Evolutionary conservation across 2,329 filamentous ascomycete species (phyloP).

Genomic region (Verticillium alfalfae): DNA sequence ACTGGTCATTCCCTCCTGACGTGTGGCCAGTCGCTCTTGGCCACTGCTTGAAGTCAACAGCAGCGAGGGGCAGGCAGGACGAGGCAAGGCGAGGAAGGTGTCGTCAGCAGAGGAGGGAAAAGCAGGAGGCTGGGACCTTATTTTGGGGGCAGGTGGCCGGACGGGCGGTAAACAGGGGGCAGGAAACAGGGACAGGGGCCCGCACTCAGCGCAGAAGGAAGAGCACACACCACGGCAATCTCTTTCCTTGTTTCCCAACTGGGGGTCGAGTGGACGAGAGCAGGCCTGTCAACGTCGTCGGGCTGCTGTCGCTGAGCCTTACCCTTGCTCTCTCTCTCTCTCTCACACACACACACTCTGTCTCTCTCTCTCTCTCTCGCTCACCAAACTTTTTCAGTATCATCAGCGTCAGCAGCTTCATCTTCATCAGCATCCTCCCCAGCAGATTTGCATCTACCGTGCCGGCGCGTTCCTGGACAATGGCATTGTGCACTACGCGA

Average conservation of each 20-base stretch:
- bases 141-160: background rate
- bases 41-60: background rate
- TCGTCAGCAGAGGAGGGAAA: background rate
- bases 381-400: background rate
- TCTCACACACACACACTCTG: too few species aligned
- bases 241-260: background rate
- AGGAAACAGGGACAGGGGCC: conserved; percentile 1
- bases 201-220: background rate
- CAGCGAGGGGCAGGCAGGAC: background rate
- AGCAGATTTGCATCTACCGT: background rate
- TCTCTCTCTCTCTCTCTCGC: background rate
- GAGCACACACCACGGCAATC: background rate
- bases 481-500: background rate
- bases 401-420: background rate
- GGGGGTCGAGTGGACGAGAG: too few species aligned
- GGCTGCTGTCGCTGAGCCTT: background rate
- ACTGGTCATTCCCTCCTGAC: too few species aligned
- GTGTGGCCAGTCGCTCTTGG: too few species aligned
- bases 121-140: background rate
- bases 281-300: background rate
- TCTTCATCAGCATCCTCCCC: background rate
- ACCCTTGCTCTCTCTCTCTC: background rate
- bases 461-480: background rate
- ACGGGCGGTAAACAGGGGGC: background rate
- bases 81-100: background rate